phyloP scores from a whole-genome alignment of 306 rosid genomes.

The Cicer yamashitae region DNA sequence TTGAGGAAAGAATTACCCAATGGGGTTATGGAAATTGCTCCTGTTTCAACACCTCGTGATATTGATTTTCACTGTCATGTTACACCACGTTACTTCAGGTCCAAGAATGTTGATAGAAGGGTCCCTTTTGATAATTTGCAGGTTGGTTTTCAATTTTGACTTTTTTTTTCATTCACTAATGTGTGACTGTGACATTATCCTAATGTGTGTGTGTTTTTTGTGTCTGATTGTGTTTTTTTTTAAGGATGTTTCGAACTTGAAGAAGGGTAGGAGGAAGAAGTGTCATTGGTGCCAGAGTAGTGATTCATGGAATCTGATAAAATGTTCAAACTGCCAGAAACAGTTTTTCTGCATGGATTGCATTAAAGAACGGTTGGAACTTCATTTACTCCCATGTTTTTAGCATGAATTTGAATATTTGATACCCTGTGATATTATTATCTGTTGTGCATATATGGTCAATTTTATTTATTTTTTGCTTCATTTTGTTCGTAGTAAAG shows the following conservation, averaged over 20 bases:
- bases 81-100: constrained; percentile 71
- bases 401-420: constrained; percentile 30
- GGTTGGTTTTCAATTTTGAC: constrained; percentile 50
- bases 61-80: constrained; percentile 57
- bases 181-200: neutral
- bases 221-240: constrained; percentile 27
- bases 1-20: constrained; percentile 81
- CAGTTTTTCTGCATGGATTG: constrained; percentile 86
- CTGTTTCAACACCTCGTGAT: constrained; percentile 56
- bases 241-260: constrained; percentile 65
- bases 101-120: constrained; percentile 80
- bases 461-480: constrained; percentile 34
- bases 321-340: constrained; percentile 83
- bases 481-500: constrained; percentile 22
- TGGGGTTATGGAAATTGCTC: constrained; percentile 87
- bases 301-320: constrained; percentile 63
- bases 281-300: constrained; percentile 91
- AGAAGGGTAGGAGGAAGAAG: constrained; percentile 68
- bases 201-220: neutral
- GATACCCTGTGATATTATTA: neutral
- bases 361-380: constrained; percentile 76
- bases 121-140: constrained; percentile 62
- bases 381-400: neutral
- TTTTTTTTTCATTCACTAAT: neutral
- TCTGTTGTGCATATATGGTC: constrained; percentile 31